Base-by-base conservation (phyloP, 306 rosid species). In the Gleditsia sinensis region DNA sequence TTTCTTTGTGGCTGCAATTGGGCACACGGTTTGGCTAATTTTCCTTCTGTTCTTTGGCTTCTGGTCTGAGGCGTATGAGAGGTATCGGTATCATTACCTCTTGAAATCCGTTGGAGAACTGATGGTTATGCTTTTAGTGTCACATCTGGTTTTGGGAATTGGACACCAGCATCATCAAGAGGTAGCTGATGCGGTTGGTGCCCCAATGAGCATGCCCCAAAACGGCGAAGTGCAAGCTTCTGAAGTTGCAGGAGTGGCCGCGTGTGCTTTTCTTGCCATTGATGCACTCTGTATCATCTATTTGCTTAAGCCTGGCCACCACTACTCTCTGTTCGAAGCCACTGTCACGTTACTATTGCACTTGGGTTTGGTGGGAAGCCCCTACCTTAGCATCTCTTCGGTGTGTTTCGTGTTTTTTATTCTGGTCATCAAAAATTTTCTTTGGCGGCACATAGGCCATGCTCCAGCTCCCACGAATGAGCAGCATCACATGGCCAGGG, bases 311-410 rank as follows among this genome's bases (percentile, higher is more conserved):
- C 75, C 79, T 27, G 83, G 75, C 13, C 75, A 74, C 9, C 79
- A 80, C 42, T 79, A 46, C 73, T 72, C 75, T 65, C 3, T 79
- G 8, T 43, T 79, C 21, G 83, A 79, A 37, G 64, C 83, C 14
- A 65, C 23, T 9, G 57, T 42, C 9, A 56, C 78, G 1, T 36
- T 79, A 14, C 65, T 55, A n/a, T 65, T 72, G 51, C 83, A 79
- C 62, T 43, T 79, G 62, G 69, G 74, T 0, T 34, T 56, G 70
- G 3, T 6, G 55, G 78, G 69, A 56, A 46, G 11, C 4, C 20
- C 7, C 0, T 17, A 13, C 40, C 45, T 65, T 13, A 11, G 70
- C 23, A 20, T 65, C 25, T 32, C 53, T 56, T 69, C 78, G 0
- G 25, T 36, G 43, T 25, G 37, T 25, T 42, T 71, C 30, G 39